A percentile compares a stretch with the other conserved stretches of the same genome.
phyloP scores from a whole-genome alignment of 208 protist genomes.

The Porcisia deanei region DNA sequence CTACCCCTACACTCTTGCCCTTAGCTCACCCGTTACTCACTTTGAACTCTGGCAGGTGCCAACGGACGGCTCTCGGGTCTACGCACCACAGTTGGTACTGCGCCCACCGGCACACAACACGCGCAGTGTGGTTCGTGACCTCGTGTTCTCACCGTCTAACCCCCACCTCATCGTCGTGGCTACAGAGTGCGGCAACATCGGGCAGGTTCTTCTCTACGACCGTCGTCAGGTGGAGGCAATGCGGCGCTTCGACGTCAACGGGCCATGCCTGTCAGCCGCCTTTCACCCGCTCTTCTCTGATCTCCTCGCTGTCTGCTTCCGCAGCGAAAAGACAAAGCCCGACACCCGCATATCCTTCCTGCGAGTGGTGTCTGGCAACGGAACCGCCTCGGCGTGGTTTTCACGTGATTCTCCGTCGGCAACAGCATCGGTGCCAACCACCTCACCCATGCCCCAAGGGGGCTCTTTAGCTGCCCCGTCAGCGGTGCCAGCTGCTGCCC shows the following conservation, averaged over 20 bases:
- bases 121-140: slow-evolving; percentile 53
- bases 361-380: not conserved
- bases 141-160: slow-evolving; percentile 81
- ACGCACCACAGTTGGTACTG: slow-evolving; percentile 64
- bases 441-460: not conserved
- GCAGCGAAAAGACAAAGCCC: slow-evolving; percentile 66
- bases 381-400: not conserved
- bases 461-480: not conserved
- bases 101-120: slow-evolving; percentile 68
- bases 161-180: slow-evolving; percentile 74
- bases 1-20: slow-evolving; percentile 83
- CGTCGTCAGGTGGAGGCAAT: slow-evolving; percentile 65
- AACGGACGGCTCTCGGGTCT: slow-evolving; percentile 38
- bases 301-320: slow-evolving; percentile 74
- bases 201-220: slow-evolving; percentile 78
- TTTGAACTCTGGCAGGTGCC: slow-evolving; percentile 88
- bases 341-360: slow-evolving; percentile 75
- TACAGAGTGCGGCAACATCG: slow-evolving; percentile 54
- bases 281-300: slow-evolving; percentile 86
- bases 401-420: not conserved
- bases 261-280: slow-evolving; percentile 53
- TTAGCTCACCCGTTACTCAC: slow-evolving; percentile 61
- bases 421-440: not conserved
- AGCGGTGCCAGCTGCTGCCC: not conserved
- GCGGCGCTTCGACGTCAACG: slow-evolving; percentile 46